Base-by-base conservation (phyloP, 768 basidiomycete species). In the Lyophyllum atratum region DNA sequence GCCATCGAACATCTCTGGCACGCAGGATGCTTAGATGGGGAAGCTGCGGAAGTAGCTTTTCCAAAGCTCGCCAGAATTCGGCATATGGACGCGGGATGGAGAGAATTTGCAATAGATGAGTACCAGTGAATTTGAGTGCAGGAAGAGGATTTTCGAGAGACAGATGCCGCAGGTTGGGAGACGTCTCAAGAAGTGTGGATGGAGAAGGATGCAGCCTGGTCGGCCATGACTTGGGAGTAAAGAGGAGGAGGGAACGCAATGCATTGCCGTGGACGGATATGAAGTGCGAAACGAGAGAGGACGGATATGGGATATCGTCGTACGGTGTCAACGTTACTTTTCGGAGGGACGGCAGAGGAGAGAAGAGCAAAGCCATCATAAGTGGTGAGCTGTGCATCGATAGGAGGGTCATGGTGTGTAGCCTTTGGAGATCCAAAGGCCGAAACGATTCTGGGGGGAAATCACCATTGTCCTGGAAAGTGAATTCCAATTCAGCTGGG, bases 301-400 rank as follows among this genome's bases (percentile, higher is more conserved):
- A 68, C 14, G 87, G 83, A 59, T 77, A 85, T 26, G 81, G 81
- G 14, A 87, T 64, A 62, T 90, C 89, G 54, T 89, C 80, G 63
- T 88, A 90, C 1, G 90, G 90, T 1, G 90, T 91, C 34, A 93
- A 67, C 14, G 81, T 86, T 19, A 93, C 74, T 60, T 85, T 85
- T 31, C 68, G 76, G 40, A 94, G 74, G 3, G 78, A 71, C 3
- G 89, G 91, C 14, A 94, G 81, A 0, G 83, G 68, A 0, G 87
- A 80, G 37, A 74, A 68, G 17, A 90, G 71, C 25, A 94, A 74
- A 15, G 81, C 77, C 37, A 80, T 71, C 70, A 92, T 75, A 29
- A 91, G 73, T 21, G 85, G 81, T 4, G 88, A 89, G 6, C 76
- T 79, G 49, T 86, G 84, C 74, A 90, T 83, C 1, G 88, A 87